These are phyloP conservation scores for Athelia psychrophila DNA, from an alignment of 1,284 basidiomycete species.

Conservation along the genomic window DNA sequence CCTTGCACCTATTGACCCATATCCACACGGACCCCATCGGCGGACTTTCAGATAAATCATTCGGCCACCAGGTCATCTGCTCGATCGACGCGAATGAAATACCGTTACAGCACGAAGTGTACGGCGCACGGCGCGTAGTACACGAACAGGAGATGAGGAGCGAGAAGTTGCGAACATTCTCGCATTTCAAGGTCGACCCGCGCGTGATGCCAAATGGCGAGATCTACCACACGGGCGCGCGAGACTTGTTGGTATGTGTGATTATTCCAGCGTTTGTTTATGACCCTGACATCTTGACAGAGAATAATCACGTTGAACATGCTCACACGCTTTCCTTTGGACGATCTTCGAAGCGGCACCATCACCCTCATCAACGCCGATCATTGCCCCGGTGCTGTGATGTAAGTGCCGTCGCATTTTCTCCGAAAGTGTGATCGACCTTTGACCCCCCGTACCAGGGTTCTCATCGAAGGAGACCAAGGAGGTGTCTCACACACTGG, in stretches of 20 bases:
- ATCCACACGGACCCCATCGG: constrained; percentile 81
- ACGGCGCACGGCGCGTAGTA: constrained; percentile 51
- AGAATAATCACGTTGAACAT: constrained; percentile 53
- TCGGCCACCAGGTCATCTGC: constrained; percentile 68
- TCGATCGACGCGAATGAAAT: constrained; percentile 81
- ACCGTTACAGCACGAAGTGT: constrained; percentile 73
- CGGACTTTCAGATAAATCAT: constrained; percentile 68
- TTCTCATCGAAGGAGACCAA: constrained; percentile 74
- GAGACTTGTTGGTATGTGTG: constrained; percentile 61
- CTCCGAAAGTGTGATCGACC: background rate
- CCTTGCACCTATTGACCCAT: constrained; percentile 76
- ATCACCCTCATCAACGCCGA: constrained; percentile 90
- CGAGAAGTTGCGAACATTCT: constrained; percentile 58
- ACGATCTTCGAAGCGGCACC: constrained; percentile 53
- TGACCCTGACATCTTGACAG: constrained; percentile 23
- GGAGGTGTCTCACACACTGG: constrained; percentile 88
- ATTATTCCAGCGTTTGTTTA: background rate
- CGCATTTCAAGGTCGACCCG: constrained; percentile 63
- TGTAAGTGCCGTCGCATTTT: constrained; percentile 50
- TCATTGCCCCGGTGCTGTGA: constrained; percentile 91
- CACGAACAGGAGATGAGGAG: constrained; percentile 50
- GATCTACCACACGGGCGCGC: constrained; percentile 43
- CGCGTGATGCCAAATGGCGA: constrained; percentile 43
- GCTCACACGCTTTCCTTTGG: constrained; percentile 63
- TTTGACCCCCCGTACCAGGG: constrained; percentile 51